Conservation (phyloP, 257 asterid species). For the Craterostigma plantagineum region DNA sequence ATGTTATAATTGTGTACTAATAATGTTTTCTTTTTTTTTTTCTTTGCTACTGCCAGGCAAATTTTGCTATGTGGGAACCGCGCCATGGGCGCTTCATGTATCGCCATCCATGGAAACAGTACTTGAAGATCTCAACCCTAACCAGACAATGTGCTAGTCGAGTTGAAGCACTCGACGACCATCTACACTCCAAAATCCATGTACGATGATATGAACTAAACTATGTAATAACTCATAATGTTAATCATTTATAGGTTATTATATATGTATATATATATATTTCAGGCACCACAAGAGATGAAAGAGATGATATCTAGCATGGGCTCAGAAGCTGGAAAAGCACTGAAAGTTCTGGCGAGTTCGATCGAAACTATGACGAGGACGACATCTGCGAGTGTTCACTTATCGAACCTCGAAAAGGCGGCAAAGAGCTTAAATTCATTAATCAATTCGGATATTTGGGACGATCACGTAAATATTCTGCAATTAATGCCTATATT, state of each 20-base stretch:
- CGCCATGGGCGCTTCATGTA: slow-evolving; percentile 48
- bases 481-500: slow-evolving; percentile 28
- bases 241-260: background rate
- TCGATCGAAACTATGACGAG: slow-evolving; percentile 29
- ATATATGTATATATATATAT: background rate
- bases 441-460: slow-evolving; percentile 24
- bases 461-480: slow-evolving; percentile 17
- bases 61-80: slow-evolving; percentile 65
- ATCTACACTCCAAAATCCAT: slow-evolving; percentile 25
- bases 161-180: slow-evolving; percentile 35
- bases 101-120: slow-evolving; percentile 49
- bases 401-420: slow-evolving; percentile 18
- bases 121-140: slow-evolving; percentile 40
- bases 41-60: slow-evolving; percentile 17
- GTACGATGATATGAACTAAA: slow-evolving; percentile 15
- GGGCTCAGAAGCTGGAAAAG: slow-evolving; percentile 48
- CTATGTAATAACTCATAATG: no score
- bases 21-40: background rate
- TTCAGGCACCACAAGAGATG: slow-evolving; percentile 35
- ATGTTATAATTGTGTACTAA: no score
- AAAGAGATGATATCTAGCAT: slow-evolving; percentile 16
- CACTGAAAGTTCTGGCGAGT: slow-evolving; percentile 37
- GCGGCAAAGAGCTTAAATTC: slow-evolving; percentile 26
- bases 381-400: slow-evolving; percentile 20
- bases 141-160: slow-evolving; percentile 52